Conservation (phyloP, 2,329 filamentous ascomycete genomes). For the Didymella exigua region DNA sequence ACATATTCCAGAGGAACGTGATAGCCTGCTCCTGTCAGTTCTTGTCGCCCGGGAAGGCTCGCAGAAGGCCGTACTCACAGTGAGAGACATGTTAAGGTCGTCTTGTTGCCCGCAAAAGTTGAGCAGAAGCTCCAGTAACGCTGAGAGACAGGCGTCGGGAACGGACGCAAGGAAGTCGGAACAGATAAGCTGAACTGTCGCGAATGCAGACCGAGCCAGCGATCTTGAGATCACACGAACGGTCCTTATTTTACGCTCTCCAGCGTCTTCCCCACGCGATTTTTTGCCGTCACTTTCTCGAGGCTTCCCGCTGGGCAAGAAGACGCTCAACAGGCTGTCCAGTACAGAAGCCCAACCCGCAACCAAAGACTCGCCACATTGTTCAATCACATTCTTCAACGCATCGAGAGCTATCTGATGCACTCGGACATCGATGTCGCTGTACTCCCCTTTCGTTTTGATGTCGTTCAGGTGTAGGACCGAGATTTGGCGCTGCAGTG, state of each 20-base stretch:
- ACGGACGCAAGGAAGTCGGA: constrained; percentile 84
- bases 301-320: constrained; percentile 47
- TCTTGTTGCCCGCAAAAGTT: constrained; percentile 88
- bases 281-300: neutral
- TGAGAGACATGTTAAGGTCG: constrained; percentile 93
- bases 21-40: constrained; percentile 65
- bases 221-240: constrained; percentile 65
- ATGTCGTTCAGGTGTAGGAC: constrained; percentile 58
- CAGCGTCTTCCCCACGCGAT: neutral
- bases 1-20: constrained; percentile 94
- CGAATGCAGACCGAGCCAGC: constrained; percentile 85
- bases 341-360: constrained; percentile 88
- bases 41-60: neutral
- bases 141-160: constrained; percentile 73
- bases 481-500: constrained; percentile 66
- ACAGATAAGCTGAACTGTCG: constrained; percentile 87
- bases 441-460: constrained; percentile 62
- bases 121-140: constrained; percentile 85
- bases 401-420: constrained; percentile 81
- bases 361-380: constrained; percentile 81
- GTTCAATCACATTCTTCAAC: constrained; percentile 81
- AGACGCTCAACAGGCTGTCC: constrained; percentile 82
- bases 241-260: neutral
- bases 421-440: constrained; percentile 74
- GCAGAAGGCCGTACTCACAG: constrained; percentile 59